A percentile compares a stretch with the other conserved stretches of the same genome.
phyloP scores from a whole-genome alignment of 768 basidiomycete species.

The Epithele typhae region DNA sequence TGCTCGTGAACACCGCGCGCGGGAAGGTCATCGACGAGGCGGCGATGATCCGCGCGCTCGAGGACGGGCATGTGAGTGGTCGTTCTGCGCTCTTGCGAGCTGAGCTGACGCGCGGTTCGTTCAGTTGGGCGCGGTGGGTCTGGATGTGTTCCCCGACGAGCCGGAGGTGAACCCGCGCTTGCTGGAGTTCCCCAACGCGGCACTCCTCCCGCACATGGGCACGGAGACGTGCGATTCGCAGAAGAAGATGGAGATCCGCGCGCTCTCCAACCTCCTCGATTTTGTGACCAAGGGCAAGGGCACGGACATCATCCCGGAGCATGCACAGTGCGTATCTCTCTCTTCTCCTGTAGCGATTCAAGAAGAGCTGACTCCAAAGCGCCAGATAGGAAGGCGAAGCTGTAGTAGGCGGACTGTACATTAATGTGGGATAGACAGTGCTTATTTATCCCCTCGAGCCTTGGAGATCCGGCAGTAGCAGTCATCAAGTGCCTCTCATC shows the following conservation, averaged over 20 bases:
- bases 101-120: slow-evolving; percentile 5
- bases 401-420: too few species aligned
- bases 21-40: slow-evolving; percentile 88
- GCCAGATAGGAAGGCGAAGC: too few species aligned
- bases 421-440: too few species aligned
- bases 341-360: too few species aligned
- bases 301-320: slow-evolving; percentile 63
- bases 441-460: too few species aligned
- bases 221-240: slow-evolving; percentile 82
- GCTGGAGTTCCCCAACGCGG: slow-evolving; percentile 77
- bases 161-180: slow-evolving; percentile 76
- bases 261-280: slow-evolving; percentile 71
- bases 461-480: too few species aligned
- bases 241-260: slow-evolving; percentile 80
- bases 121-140: slow-evolving; percentile 73
- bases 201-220: slow-evolving; percentile 89
- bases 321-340: slow-evolving; percentile 17
- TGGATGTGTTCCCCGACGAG: slow-evolving; percentile 87
- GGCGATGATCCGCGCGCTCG: slow-evolving; percentile 79
- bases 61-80: slow-evolving; percentile 77
- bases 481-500: too few species aligned
- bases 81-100: background rate
- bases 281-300: slow-evolving; percentile 62
- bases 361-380: too few species aligned
- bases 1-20: slow-evolving; percentile 86